Conservation (phyloP, 2,329 filamentous ascomycete species). For the Colletotrichum sp. region DNA sequence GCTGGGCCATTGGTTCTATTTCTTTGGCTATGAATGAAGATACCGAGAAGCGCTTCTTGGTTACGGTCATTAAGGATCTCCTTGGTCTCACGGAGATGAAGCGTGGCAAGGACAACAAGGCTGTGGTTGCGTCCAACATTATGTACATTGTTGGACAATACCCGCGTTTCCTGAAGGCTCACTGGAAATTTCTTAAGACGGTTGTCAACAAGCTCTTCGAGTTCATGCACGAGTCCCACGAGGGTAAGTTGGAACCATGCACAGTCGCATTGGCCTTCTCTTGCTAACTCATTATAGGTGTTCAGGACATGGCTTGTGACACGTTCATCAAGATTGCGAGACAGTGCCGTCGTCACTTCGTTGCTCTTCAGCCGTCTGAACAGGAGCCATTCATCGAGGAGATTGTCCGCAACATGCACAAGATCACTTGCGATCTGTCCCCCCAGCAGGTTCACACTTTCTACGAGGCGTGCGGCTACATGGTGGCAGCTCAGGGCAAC, state of each 20-base stretch:
- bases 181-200: conserved; percentile 99
- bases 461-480: conserved; percentile 98
- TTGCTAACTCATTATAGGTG: conserved; percentile 56
- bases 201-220: conserved; percentile 99
- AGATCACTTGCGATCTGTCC: conserved; percentile 93
- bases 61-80: conserved; percentile 98
- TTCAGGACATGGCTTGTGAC: conserved; percentile 99
- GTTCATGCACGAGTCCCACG: conserved; percentile 99
- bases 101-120: conserved; percentile 99
- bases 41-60: conserved; percentile 96
- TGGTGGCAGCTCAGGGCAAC: conserved; percentile 98
- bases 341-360: conserved; percentile 97
- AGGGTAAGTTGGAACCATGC: conserved; percentile 63
- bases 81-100: conserved; percentile 98
- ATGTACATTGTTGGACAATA: conserved; percentile 99
- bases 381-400: conserved; percentile 97
- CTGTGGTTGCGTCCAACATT: conserved; percentile 98
- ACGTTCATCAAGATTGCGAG: conserved; percentile 99
- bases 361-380: conserved; percentile 93
- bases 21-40: conserved; percentile 99
- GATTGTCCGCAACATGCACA: conserved; percentile 93
- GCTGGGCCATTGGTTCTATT: conserved; percentile 99
- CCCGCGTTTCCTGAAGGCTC: conserved; percentile 95
- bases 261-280: too few species aligned
- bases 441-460: conserved; percentile 99